These are phyloP conservation scores for Populus pruinosa DNA, from an alignment of 345 rosid species.

Conservation along the genomic window DNA sequence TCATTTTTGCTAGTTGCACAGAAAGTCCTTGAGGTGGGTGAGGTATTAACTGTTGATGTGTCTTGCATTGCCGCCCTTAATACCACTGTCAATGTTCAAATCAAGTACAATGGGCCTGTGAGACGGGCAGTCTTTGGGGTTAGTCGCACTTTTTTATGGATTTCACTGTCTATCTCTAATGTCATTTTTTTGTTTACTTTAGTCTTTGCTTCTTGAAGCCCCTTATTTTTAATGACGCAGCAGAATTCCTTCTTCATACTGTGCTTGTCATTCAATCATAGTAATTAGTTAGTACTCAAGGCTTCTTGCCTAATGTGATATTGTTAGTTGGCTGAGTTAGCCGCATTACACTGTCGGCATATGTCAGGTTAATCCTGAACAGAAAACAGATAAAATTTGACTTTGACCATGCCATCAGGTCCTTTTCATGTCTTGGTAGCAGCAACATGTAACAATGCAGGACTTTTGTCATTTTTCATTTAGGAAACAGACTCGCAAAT, in stretches of 20 bases:
- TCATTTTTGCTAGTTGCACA: conserved; percentile 64
- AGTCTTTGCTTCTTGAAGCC: not conserved
- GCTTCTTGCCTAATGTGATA: not conserved
- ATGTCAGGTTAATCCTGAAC: too few relatives aligned
- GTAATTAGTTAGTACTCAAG: not conserved
- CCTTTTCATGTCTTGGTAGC: not conserved
- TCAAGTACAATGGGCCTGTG: conserved; percentile 78
- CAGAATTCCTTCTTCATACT: not conserved
- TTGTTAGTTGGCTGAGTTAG: not conserved
- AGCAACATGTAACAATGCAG: not conserved
- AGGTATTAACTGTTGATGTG: conserved; percentile 74
- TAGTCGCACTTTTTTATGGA: conserved; percentile 14
- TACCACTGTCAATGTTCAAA: conserved; percentile 66
- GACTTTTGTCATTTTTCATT: not conserved
- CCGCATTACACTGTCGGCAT: not conserved
- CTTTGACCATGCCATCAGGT: not conserved
- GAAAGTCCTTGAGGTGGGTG: conserved; percentile 92
- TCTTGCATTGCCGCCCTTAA: conserved; percentile 85
- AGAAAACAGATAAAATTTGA: not conserved
- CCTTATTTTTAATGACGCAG: not conserved
- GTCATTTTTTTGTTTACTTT: not conserved
- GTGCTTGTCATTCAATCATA: not conserved
- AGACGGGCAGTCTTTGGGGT: conserved; percentile 92
- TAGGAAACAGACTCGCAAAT: not conserved
- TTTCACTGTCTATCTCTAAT: not conserved